These are phyloP conservation scores for Pseudogymnoascus sp. DNA, from an alignment of 2,329 filamentous ascomycete genomes.

Conservation along the genomic window DNA sequence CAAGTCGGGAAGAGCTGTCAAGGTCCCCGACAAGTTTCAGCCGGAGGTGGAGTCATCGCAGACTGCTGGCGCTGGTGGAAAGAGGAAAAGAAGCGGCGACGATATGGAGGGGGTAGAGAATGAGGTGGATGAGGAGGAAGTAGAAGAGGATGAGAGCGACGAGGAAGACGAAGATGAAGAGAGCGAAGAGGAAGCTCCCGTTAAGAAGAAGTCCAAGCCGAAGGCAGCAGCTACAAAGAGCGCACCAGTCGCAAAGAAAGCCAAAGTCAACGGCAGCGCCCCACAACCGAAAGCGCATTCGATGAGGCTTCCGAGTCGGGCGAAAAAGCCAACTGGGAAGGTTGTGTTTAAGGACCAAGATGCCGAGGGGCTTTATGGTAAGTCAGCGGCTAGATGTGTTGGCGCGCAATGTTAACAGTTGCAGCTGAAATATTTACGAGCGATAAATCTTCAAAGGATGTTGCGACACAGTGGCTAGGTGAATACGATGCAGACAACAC, in stretches of 20 bases:
- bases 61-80: conserved; percentile 36
- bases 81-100: conserved; percentile 50
- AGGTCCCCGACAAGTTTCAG: conserved; percentile 51
- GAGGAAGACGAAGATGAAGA: conserved; percentile 36
- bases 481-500: conserved; percentile 49
- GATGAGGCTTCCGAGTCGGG: conserved; percentile 28
- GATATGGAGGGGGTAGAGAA: conserved; percentile 42
- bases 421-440: conserved; percentile 57
- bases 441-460: conserved; percentile 46
- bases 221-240: conserved; percentile 33
- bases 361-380: conserved; percentile 26
- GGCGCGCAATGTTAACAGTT: conserved; percentile 21
- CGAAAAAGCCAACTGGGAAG: conserved; percentile 31
- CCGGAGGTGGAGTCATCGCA: conserved; percentile 38
- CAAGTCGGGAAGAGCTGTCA: conserved; percentile 61
- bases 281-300: conserved; percentile 48
- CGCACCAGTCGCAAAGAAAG: conserved; percentile 56
- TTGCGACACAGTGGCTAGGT: conserved; percentile 53
- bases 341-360: conserved; percentile 37
- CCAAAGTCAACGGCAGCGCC: conserved; percentile 55
- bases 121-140: conserved; percentile 36
- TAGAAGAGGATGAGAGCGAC: conserved; percentile 34
- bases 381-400: conserved; percentile 11
- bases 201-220: conserved; percentile 29
- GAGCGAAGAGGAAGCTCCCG: conserved; percentile 38